phyloP scores from a whole-genome alignment of 1,284 basidiomycete species.

The Irpex sp. region DNA sequence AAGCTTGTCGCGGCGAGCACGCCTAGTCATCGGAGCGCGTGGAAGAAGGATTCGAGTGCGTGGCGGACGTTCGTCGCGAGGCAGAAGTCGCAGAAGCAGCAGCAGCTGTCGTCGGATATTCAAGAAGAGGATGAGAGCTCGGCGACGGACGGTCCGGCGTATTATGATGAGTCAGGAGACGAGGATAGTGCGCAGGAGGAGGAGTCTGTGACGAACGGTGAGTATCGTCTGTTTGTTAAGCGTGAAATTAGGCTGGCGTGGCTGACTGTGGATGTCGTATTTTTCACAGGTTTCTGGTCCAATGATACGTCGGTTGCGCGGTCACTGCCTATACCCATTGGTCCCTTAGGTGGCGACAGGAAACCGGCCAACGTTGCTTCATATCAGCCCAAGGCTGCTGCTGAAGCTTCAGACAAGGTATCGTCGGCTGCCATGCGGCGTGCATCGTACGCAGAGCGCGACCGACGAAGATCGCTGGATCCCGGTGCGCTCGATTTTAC shows the following conservation, averaged over 20 bases:
- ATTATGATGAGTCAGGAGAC: constrained; percentile 28
- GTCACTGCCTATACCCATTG: constrained; percentile 62
- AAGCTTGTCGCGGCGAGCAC: constrained; percentile 62
- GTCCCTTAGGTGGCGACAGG: constrained; percentile 32
- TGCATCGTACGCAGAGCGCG: constrained; percentile 63
- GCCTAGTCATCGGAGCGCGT: constrained; percentile 67
- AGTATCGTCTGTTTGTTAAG: not conserved
- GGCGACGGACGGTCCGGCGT: constrained; percentile 14
- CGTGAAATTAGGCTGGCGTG: too few relatives aligned
- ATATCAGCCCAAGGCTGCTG: constrained; percentile 48
- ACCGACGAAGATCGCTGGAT: constrained; percentile 57
- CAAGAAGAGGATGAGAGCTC: constrained; percentile 40
- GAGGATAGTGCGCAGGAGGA: constrained; percentile 24
- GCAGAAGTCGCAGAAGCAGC: constrained; percentile 26
- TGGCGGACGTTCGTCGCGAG: constrained; percentile 59
- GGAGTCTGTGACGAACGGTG: constrained; percentile 5
- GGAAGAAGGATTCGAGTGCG: constrained; percentile 59
- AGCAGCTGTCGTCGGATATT: constrained; percentile 32
- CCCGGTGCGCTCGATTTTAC: constrained; percentile 65
- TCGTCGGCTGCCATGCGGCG: constrained; percentile 51
- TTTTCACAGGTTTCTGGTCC: constrained; percentile 3
- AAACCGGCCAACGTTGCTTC: constrained; percentile 35
- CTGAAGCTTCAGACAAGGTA: constrained; percentile 27
- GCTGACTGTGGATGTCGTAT: too few relatives aligned
- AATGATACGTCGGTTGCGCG: constrained; percentile 31